Evolutionary conservation across 352 stramenopile species (phyloP).

Genomic region (Pseudoperonospora humuli): DNA sequence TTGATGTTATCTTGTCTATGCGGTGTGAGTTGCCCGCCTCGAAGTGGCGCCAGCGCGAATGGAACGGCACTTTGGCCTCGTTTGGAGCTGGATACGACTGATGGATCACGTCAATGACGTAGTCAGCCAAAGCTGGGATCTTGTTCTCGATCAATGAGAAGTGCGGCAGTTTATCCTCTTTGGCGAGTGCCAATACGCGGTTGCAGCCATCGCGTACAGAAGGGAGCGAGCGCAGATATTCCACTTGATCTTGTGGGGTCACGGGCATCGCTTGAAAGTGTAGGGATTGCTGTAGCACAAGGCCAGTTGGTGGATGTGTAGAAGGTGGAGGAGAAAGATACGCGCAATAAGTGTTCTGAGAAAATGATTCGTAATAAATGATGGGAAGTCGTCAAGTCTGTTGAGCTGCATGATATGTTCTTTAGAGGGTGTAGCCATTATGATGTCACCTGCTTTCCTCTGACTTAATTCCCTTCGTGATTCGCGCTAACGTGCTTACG

Average conservation of each 20-base stretch:
- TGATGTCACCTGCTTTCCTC: no score
- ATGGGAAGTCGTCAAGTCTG: no score
- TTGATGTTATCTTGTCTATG: constrained; percentile 37
- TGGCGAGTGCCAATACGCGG: constrained; percentile 46
- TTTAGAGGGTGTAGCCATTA: no score
- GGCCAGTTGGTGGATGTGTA: no score
- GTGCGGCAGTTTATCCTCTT: constrained; percentile 42
- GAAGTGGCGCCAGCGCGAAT: constrained; percentile 77
- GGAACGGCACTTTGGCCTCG: constrained; percentile 56
- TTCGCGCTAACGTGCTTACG: no score
- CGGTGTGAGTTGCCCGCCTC: constrained; percentile 66
- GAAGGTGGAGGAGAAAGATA: no score
- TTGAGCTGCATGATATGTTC: no score
- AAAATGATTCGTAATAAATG: no score
- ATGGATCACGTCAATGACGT: constrained; percentile 58
- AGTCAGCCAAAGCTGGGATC: constrained; percentile 52
- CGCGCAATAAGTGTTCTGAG: no score
- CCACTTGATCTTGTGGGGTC: constrained; percentile 27
- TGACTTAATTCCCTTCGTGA: no score
- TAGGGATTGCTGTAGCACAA: no score
- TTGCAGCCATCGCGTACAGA: constrained; percentile 66
- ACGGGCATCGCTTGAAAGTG: constrained; percentile 6
- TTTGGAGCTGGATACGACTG: constrained; percentile 44
- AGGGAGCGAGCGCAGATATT: constrained; percentile 59
- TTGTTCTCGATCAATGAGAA: constrained; percentile 57